Evolutionary conservation across 768 basidiomycete species (phyloP), one percentile per base, ranked within the genome.

Genomic region (Pleurotus citrinopileatus): DNA sequence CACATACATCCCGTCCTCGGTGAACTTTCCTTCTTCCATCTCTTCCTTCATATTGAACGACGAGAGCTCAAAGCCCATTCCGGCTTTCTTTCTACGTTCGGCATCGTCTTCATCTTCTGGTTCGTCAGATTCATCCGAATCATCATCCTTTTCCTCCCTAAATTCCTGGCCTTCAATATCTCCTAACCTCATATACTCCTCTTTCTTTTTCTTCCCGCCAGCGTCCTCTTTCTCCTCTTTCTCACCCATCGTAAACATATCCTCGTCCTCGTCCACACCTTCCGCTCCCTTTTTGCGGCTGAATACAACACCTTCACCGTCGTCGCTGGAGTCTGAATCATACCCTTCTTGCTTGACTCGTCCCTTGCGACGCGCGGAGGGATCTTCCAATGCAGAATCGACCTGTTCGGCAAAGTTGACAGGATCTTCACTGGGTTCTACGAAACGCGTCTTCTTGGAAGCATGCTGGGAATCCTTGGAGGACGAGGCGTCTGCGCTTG

Each of bases 31-130:
- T 71, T 98, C 96, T 64, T 93, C 88, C 89, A 98, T 95, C 78
- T 99, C 97, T 62, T 92, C 89, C 59, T 94, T 87, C 96, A 99
- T 98, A 69, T 99, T 96, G 83, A 99, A 99, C 23, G 92, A 90
- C 3, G 91, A 94, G 8, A 99, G 61, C 65, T 95, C 89, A 70
- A 74, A 96, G 2, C 96, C 97, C 96, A 99, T 98, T 10, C 87
- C 89, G 34, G 77, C 83, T 68, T 91, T 92, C 73, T 81, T 84
- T 65, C 79, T 72, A 61, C 86, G 80, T 62, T 81, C 79, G n/a
- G 78, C 83, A 48, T 89, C 89, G 65, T 94, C 89, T 63, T 94
- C 89, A 63, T 94, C 86, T 59, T 83, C 82, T 0, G 81, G 78
- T 40, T 80, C 74, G 36, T 75, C 78, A 0, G 67, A 73, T 46